A percentile compares a stretch with the other conserved stretches of the same genome.
These are phyloP conservation scores for Geotrichum fermentans DNA, from an alignment of 1,139 yeast species.

Conservation along the genomic window DNA sequence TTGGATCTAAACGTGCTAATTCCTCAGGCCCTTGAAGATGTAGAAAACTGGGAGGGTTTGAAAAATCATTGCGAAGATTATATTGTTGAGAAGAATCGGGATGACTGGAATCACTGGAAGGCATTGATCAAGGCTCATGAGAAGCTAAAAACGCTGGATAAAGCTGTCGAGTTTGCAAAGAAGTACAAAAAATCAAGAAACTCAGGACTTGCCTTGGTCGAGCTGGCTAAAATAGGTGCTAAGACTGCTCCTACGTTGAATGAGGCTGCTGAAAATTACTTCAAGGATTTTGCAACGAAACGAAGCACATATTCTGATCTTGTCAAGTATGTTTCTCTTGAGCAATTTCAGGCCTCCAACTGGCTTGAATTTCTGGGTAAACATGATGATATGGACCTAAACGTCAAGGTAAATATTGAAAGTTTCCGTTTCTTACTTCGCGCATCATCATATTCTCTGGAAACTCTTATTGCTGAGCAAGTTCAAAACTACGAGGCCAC, in stretches of 20 bases:
- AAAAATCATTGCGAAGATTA: conserved; percentile 32
- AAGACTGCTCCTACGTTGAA: conserved; percentile 15
- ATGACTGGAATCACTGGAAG: conserved; percentile 39
- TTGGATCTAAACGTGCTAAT: conserved; percentile 55
- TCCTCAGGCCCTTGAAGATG: conserved; percentile 43
- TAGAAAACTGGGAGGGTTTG: conserved; percentile 45
- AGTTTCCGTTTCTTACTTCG: conserved; percentile 41
- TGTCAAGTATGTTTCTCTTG: conserved; percentile 35
- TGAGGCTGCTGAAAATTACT: conserved; percentile 42
- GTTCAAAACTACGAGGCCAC: conserved; percentile 40
- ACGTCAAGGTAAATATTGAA: conserved; percentile 46
- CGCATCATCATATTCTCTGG: conserved; percentile 19
- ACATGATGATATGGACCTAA: conserved; percentile 35
- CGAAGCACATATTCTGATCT: conserved; percentile 61
- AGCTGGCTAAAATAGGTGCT: conserved; percentile 35
- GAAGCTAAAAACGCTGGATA: conserved; percentile 32
- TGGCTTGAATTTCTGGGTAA: conserved; percentile 14
- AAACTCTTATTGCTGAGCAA: conserved; percentile 28
- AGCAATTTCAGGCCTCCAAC: conserved; percentile 20
- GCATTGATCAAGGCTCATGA: conserved; percentile 45
- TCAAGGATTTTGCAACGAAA: conserved; percentile 45
- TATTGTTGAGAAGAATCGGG: conserved; percentile 28
- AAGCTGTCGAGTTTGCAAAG: conserved; percentile 31
- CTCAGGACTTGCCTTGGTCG: conserved; percentile 50
- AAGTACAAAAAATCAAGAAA: conserved; percentile 47